Base-by-base conservation (phyloP, 352 stramenopile species). In the Globisporangium acanthophoron region DNA sequence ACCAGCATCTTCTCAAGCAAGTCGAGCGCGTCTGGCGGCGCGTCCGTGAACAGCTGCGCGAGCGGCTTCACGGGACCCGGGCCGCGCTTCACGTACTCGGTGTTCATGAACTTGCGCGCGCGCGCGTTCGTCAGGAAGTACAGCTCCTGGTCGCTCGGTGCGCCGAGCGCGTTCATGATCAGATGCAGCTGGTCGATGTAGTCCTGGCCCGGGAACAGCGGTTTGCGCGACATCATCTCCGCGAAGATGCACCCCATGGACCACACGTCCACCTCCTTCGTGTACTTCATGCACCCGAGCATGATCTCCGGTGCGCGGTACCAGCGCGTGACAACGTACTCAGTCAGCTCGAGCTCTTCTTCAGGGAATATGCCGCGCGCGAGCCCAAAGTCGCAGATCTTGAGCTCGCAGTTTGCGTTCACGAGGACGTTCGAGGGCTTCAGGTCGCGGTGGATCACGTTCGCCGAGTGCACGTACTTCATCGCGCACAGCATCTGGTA, bases 181-280 rank as follows among this genome's bases (percentile, higher is more conserved):
- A 99, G 70, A 60, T 98, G 97, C 9, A 99, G 74, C 82, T 99
- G 80, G 67, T 98, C 78, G 52, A 96, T 95, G 71, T 97, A 96
- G 64, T 96, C 87, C 58, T 92, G 80, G 8, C 97, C 97, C 3
- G 96, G 95, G 66, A 99, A 99, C 21, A 99, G 88, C 59, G 97
- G 96, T 61, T 99, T 99, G 48, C 97, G 82, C 7, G 83, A 87
- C 59, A 99, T 91, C 65, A 99, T 95, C 67, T 99, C 97, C 5
- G 94, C 97, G 62, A 99, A 99, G 59, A 99, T 99, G 66, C 97
- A 99, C 21, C 97, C 97, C 56, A 99, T 96, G 57, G 85, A 96
- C 94, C 94, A 99, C 0, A 98, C 84, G 64, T 99, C 96, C 54
- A 93, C 80, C 40, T 87, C 78, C 3, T 78, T 75, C 2, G 78